Percentiles rank a stretch among this genome's conserved stretches.
These are phyloP conservation scores for Byssochlamys sp. DNA, from an alignment of 2,329 filamentous ascomycete species.

Conservation along the genomic window DNA sequence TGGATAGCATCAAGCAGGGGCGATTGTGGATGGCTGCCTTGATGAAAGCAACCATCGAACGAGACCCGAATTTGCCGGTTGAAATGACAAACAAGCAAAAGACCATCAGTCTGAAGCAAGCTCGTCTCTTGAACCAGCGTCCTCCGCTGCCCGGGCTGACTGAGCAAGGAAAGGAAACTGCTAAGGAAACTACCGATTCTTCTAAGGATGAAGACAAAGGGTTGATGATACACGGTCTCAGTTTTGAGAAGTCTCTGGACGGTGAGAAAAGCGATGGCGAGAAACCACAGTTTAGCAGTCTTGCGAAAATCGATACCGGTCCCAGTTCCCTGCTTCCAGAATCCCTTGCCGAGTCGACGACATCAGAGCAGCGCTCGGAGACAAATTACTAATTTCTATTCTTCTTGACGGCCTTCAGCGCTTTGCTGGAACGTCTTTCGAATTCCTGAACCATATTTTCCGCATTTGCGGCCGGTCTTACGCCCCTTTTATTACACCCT, in stretches of 20 bases:
- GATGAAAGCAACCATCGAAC: constrained; percentile 97
- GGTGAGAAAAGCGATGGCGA: constrained; percentile 6
- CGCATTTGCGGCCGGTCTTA: neutral
- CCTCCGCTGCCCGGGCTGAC: constrained; percentile 73
- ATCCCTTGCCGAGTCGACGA: constrained; percentile 13
- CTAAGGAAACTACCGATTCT: constrained; percentile 3
- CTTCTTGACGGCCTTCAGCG: neutral
- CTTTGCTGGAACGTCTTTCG: neutral
- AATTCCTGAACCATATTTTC: neutral
- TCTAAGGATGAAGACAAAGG: constrained; percentile 21
- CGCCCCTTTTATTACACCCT: neutral
- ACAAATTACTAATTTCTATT: neutral
- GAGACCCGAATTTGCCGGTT: constrained; percentile 66
- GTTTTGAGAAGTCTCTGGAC: constrained; percentile 8
- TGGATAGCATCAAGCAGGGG: constrained; percentile 78
- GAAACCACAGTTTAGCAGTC: constrained; percentile 1
- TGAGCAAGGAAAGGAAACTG: constrained; percentile 27
- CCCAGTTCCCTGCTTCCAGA: constrained; percentile 19
- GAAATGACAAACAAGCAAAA: constrained; percentile 93
- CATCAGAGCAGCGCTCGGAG: neutral
- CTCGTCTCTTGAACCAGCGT: constrained; percentile 74
- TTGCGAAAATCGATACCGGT: constrained; percentile 19
- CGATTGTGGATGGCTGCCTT: constrained; percentile 95
- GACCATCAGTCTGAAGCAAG: constrained; percentile 86
- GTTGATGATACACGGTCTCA: constrained; percentile 25